phyloP scores from a whole-genome alignment of 2,329 filamentous ascomycete species.

The Colletotrichum coccodes region DNA sequence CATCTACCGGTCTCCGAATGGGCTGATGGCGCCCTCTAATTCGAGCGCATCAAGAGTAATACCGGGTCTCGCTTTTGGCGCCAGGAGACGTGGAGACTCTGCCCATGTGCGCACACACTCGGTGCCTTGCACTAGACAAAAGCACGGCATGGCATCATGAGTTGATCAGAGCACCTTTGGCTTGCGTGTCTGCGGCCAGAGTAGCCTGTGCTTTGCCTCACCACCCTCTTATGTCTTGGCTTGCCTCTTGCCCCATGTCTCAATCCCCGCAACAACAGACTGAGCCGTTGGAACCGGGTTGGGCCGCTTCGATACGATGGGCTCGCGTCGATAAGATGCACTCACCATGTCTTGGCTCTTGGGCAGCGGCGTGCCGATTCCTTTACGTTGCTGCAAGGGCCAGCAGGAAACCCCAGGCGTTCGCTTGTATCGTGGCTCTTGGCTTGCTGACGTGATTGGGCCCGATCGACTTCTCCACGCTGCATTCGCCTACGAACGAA shows the following conservation, averaged over 20 bases:
- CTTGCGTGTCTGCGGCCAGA: background rate
- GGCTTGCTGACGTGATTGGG: background rate
- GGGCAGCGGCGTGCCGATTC: background rate
- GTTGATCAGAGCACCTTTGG: background rate
- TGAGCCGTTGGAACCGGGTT: conserved; percentile 8
- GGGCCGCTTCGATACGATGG: conserved; percentile 12
- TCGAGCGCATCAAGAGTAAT: conserved; percentile 29
- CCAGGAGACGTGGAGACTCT: background rate
- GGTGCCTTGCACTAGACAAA: background rate
- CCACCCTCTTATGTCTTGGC: background rate
- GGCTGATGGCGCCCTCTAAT: conserved; percentile 3
- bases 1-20: conserved; percentile 18
- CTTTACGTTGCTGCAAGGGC: background rate
- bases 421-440: background rate
- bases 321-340: background rate
- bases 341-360: background rate
- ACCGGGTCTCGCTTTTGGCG: conserved; percentile 11
- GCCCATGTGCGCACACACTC: background rate
- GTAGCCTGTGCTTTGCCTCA: background rate
- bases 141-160: conserved; percentile 6
- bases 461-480: too few relatives aligned
- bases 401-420: background rate
- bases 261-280: background rate
- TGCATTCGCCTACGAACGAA: background rate
- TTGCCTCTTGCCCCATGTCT: background rate